These are phyloP conservation scores for Leptomonas seymouri DNA, from an alignment of 208 protist genomes.

Conservation along the genomic window DNA sequence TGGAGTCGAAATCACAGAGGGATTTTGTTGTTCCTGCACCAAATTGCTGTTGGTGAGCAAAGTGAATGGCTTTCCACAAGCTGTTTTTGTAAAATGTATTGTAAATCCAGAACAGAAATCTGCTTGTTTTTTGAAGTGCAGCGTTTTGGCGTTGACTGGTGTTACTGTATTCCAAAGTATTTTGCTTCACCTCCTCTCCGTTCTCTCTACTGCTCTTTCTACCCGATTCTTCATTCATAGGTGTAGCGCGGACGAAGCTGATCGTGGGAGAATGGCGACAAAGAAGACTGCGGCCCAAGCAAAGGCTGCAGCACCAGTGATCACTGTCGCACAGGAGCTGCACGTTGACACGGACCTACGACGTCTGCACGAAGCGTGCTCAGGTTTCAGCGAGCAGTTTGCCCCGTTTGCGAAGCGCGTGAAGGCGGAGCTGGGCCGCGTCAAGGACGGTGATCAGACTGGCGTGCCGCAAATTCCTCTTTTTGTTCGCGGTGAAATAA, in stretches of 20 bases:
- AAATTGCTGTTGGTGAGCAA: too few species aligned
- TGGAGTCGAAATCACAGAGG: too few species aligned
- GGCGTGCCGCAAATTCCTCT: conserved; percentile 77
- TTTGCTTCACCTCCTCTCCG: neutral
- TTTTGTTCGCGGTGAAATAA: conserved; percentile 61
- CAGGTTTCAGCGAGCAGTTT: conserved; percentile 51
- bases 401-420: conserved; percentile 72
- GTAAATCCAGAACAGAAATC: too few species aligned
- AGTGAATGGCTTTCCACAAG: too few species aligned
- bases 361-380: conserved; percentile 61
- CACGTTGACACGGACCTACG: conserved; percentile 79
- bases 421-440: conserved; percentile 62
- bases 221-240: neutral
- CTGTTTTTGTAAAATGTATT: too few species aligned
- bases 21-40: too few species aligned
- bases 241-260: neutral
- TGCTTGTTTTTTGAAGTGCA: too few species aligned
- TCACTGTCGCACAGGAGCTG: conserved; percentile 65
- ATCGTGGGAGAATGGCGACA: conserved; percentile 20
- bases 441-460: conserved; percentile 83
- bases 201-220: neutral
- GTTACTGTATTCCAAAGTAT: neutral
- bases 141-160: too few species aligned
- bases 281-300: conserved; percentile 37
- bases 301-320: conserved; percentile 41